Conservation (phyloP, 2,329 filamentous ascomycete species). For the Paramyrothecium roridum region DNA sequence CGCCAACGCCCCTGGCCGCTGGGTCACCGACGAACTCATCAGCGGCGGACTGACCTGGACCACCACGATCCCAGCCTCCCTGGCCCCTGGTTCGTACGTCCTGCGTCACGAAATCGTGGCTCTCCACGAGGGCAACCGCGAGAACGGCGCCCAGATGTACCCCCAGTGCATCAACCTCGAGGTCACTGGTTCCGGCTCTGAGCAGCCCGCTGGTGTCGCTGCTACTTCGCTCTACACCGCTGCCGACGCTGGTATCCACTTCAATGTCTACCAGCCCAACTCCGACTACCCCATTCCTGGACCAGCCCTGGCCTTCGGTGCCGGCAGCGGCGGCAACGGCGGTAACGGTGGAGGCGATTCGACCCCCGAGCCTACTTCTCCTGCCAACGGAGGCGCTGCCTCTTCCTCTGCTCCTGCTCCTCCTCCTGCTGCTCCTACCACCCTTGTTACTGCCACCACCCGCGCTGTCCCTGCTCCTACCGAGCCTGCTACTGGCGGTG, state of each 20-base stretch:
- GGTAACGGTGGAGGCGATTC: not conserved
- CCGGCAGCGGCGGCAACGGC: not conserved
- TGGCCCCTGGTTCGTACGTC: constrained; percentile 40
- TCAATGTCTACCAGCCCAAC: constrained; percentile 25
- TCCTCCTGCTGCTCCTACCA: not conserved
- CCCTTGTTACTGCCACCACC: constrained; percentile 2
- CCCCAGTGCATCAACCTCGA: constrained; percentile 48
- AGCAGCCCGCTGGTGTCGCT: constrained; percentile 26
- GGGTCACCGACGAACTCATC: constrained; percentile 39
- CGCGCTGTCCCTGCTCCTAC: constrained; percentile 1
- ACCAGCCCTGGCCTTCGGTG: constrained; percentile 12
- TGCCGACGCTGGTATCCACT: constrained; percentile 26
- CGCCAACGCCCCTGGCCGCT: constrained; percentile 15
- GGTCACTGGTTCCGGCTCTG: constrained; percentile 36
- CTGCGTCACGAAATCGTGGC: constrained; percentile 51
- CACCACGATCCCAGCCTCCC: constrained; percentile 26
- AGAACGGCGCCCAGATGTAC: constrained; percentile 48
- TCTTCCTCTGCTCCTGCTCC: not conserved
- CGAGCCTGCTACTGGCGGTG: constrained; percentile 3
- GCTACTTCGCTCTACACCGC: constrained; percentile 24
- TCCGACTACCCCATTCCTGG: constrained; percentile 22
- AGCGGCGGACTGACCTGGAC: constrained; percentile 28
- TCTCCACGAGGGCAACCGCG: constrained; percentile 37
- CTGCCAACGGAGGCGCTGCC: not conserved
- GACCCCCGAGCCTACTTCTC: not conserved